phyloP scores from a whole-genome alignment of 768 basidiomycete genomes.

The Favolaschia claudopus region DNA sequence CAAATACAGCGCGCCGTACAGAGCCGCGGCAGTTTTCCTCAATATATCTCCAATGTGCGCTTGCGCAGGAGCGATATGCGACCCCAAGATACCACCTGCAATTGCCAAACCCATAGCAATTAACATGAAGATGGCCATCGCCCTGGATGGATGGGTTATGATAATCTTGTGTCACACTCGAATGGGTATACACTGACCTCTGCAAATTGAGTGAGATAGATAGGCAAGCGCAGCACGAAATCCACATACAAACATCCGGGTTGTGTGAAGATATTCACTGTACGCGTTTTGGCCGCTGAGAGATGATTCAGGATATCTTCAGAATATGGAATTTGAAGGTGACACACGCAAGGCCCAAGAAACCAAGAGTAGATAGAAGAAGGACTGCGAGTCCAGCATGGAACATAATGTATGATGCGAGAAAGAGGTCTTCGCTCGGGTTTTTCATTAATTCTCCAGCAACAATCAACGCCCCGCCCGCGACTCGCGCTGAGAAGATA shows the following conservation, averaged over 20 bases:
- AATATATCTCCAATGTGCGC: slow-evolving; percentile 45
- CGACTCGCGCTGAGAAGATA: slow-evolving; percentile 56
- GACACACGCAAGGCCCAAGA: slow-evolving; percentile 59
- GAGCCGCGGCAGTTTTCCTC: slow-evolving; percentile 50
- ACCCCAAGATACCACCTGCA: slow-evolving; percentile 56
- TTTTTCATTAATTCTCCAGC: slow-evolving; percentile 53
- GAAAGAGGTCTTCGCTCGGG: slow-evolving; percentile 52
- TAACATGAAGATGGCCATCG: slow-evolving; percentile 29
- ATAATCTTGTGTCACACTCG: not conserved
- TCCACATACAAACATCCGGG: slow-evolving; percentile 24
- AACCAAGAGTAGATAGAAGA: slow-evolving; percentile 52
- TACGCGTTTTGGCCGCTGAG: slow-evolving; percentile 58
- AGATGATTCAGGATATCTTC: slow-evolving; percentile 31
- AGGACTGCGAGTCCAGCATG: slow-evolving; percentile 50
- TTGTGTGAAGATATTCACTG: slow-evolving; percentile 47
- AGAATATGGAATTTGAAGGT: slow-evolving; percentile 8
- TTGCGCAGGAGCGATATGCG: slow-evolving; percentile 41
- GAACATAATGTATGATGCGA: slow-evolving; percentile 61
- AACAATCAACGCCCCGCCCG: slow-evolving; percentile 63
- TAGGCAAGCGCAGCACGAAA: not conserved
- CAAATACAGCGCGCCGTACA: slow-evolving; percentile 52
- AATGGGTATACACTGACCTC: slow-evolving; percentile 10
- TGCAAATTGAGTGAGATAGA: not conserved
- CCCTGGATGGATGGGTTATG: slow-evolving; percentile 36
- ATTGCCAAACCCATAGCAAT: slow-evolving; percentile 51